Evolutionary conservation across 345 rosid species (phyloP), one percentile per base, ranked within the genome.

Genomic region (Clarkia xantiana): DNA sequence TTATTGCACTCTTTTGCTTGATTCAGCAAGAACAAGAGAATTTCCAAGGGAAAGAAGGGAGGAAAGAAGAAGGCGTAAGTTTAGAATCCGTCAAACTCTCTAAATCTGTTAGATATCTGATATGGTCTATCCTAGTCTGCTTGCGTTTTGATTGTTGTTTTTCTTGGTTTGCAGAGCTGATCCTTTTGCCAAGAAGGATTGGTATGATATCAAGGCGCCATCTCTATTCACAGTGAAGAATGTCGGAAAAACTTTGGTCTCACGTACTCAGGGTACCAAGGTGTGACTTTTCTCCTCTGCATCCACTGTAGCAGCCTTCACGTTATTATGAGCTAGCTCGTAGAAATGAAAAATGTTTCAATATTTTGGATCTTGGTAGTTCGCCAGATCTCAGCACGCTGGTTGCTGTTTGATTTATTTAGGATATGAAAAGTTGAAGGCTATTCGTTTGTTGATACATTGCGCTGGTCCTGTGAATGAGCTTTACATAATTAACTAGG

Each of bases 191-290:
- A 74, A 71, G 75, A 77, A 77, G 71, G 83, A 74, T 19, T 74
- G 77, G 79, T 74, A 77, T 52, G 75, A 68, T 39, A 66, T 77
- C 46, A 77, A 77, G 70, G 75, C 80, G 10, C 77, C 80, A 18
- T 66, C 80, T 0, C 41, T 68, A 9, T 77, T 77, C 66, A 56
- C 54, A 12, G 61, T 61, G 58, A 77, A 60, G 57, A 74, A 71
- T 53, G 59, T 77, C 23, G 80, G 77, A 39, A 77, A 74, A 57
- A 77, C 77, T 49, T 70, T 74, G 4, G 76, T 77, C 16, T 65
- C 68, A 9, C 64, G 82, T 22, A 77, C 82, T 15, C 82, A 77
- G 56, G 82, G 82, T 15, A 77, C 76, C 47, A 77, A 77, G 82
- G 82, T 70, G 13, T 4, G 29, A 38, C 11, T 41, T 60, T 10